A percentile compares a stretch with the other conserved stretches of the same genome.
These are phyloP conservation scores for Salix brachista DNA, from an alignment of 345 rosid species.

Conservation along the genomic window DNA sequence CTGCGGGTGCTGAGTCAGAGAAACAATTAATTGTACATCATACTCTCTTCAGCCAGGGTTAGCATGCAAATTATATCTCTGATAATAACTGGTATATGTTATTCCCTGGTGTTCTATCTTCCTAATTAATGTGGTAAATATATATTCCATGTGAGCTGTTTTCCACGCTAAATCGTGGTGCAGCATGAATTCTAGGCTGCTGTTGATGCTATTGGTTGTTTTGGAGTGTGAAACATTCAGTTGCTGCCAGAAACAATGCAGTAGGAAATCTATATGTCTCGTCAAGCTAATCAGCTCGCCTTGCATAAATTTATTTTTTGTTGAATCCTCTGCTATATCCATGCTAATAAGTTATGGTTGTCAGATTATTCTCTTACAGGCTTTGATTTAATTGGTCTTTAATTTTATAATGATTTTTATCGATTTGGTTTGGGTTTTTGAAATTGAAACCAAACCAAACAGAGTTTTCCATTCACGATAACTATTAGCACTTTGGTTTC, in stretches of 20 bases:
- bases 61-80: neutral
- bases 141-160: neutral
- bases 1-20: conserved; percentile 66
- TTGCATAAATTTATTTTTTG: neutral
- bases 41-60: neutral
- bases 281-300: too few relatives aligned
- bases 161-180: neutral
- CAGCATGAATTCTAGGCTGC: neutral
- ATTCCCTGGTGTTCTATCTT: neutral
- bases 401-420: too few relatives aligned
- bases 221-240: neutral
- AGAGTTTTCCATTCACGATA: too few relatives aligned
- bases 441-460: too few relatives aligned
- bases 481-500: too few relatives aligned
- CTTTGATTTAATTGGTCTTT: too few relatives aligned
- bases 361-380: too few relatives aligned
- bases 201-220: neutral
- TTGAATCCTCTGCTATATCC: neutral
- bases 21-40: conserved; percentile 40
- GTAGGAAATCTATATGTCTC: too few relatives aligned
- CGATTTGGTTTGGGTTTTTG: too few relatives aligned
- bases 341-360: neutral
- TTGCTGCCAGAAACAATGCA: too few relatives aligned
- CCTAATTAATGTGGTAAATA: conserved; percentile 5
- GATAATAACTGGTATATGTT: neutral